phyloP scores from a whole-genome alignment of 129 eudicot species.

The Heracleum sosnowskyi region DNA sequence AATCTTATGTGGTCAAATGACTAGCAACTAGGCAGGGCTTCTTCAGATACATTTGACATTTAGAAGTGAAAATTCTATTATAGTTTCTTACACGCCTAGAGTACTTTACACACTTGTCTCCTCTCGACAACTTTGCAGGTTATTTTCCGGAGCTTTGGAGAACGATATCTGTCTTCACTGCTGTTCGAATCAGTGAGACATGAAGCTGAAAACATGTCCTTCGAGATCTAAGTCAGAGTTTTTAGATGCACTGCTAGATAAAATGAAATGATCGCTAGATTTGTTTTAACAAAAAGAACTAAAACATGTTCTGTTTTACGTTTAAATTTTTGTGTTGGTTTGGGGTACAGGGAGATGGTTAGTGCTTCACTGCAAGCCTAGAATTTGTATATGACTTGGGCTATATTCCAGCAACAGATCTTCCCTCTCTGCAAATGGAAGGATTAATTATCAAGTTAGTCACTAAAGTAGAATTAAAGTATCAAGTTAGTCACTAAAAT shows the following conservation, averaged over 20 bases:
- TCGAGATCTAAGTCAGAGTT: slow-evolving; percentile 37
- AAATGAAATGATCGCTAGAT: not conserved
- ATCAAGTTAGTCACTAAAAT: no score
- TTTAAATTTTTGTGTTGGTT: not conserved
- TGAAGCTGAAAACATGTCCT: slow-evolving; percentile 70
- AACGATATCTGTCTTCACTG: slow-evolving; percentile 68
- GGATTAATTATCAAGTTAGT: no score
- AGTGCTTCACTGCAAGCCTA: not conserved
- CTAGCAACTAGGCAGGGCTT: not conserved
- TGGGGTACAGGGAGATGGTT: not conserved
- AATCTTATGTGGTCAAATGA: no score
- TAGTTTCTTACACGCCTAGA: not conserved
- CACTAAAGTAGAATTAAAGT: no score
- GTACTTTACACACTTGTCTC: not conserved
- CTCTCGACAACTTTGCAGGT: slow-evolving; percentile 31
- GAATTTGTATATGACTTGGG: not conserved
- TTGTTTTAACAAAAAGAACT: not conserved
- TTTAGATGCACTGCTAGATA: not conserved
- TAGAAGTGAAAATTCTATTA: not conserved
- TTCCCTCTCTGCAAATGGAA: not conserved
- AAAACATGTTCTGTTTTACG: not conserved
- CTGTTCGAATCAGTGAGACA: slow-evolving; percentile 68
- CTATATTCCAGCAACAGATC: not conserved
- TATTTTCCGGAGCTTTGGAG: slow-evolving; percentile 82
- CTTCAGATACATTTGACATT: not conserved